Percentiles rank a stretch among this genome's conserved stretches.
Conservation (phyloP, 1,284 basidiomycete genomes). For the Rhodotorula sp. region DNA sequence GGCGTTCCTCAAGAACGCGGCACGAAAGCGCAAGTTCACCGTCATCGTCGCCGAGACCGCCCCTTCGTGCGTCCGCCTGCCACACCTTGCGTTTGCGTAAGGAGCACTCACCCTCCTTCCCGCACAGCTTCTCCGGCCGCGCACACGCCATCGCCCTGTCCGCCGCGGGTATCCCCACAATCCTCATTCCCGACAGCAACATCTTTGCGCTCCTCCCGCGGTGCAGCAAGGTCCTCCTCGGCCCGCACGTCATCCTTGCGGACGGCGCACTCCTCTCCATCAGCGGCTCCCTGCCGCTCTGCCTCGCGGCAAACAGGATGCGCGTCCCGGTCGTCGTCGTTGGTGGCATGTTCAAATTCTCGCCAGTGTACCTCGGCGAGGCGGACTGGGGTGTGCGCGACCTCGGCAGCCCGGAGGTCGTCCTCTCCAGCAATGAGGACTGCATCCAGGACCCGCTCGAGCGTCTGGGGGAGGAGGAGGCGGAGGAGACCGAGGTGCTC, state of each 20-base stretch:
- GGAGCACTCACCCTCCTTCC: neutral
- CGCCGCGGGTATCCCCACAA: constrained; percentile 78
- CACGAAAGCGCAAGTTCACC: constrained; percentile 88
- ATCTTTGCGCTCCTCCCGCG: constrained; percentile 95
- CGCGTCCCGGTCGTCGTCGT: constrained; percentile 91
- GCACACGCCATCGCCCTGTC: constrained; percentile 80
- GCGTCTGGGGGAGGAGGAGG: constrained; percentile 22
- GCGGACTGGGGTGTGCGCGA: constrained; percentile 79
- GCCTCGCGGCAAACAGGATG: constrained; percentile 87
- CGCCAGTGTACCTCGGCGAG: constrained; percentile 88
- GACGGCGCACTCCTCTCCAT: constrained; percentile 93
- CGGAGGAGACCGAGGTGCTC: constrained; percentile 57
- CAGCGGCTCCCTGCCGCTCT: constrained; percentile 78
- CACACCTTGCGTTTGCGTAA: neutral
- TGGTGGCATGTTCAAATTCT: constrained; percentile 93
- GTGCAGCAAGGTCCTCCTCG: constrained; percentile 92
- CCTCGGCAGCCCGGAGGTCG: constrained; percentile 79
- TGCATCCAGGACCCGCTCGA: neutral
- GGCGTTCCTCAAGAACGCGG: constrained; percentile 85
- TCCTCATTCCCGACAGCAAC: constrained; percentile 92
- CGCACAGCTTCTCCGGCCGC: constrained; percentile 73
- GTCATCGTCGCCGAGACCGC: constrained; percentile 95
- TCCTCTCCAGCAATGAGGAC: constrained; percentile 57
- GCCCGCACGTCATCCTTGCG: constrained; percentile 83
- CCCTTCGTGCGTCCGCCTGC: constrained; percentile 67